Evolutionary conservation across 2,329 filamentous ascomycete species (phyloP).

Genomic region (Stagonosporopsis cucurbitacearum): DNA sequence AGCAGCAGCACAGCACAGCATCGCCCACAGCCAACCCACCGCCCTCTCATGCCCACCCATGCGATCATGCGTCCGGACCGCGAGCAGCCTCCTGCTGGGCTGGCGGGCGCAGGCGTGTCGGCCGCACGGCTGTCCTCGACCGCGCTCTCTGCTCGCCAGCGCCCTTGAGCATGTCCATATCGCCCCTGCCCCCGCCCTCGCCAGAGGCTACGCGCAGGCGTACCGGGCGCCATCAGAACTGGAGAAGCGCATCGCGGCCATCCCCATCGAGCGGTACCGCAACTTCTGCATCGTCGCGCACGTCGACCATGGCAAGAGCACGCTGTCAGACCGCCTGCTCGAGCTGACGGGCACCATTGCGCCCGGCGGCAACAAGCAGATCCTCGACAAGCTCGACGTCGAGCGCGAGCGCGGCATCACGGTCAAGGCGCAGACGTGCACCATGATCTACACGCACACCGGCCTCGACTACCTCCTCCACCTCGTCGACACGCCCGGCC

Average conservation of each 20-base stretch:
- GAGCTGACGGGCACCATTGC: constrained; percentile 93
- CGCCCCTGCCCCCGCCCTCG: constrained; percentile 15
- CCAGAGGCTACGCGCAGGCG: constrained; percentile 45
- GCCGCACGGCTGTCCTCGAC: constrained; percentile 23
- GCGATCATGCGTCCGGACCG: constrained; percentile 57
- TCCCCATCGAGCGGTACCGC: constrained; percentile 79
- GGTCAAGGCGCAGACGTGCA: constrained; percentile 98
- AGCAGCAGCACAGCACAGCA: not conserved
- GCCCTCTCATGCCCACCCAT: constrained; percentile 50
- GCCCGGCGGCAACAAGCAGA: constrained; percentile 87
- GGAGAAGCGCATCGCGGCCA: constrained; percentile 71
- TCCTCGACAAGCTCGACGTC: constrained; percentile 95
- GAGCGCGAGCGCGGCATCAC: constrained; percentile 96
- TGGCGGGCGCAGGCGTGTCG: constrained; percentile 41
- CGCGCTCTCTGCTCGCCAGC: not conserved
- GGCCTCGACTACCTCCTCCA: constrained; percentile 92
- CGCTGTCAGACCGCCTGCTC: constrained; percentile 87
- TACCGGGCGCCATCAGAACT: constrained; percentile 57
- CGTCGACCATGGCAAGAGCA: constrained; percentile 98
- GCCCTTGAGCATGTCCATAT: constrained; percentile 39
- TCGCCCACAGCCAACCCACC: constrained; percentile 5
- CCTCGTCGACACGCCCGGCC: constrained; percentile 93
- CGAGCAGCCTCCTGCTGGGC: constrained; percentile 50
- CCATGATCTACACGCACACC: constrained; percentile 90
- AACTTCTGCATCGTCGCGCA: constrained; percentile 99